These are phyloP conservation scores for Phalaenopsis aphrodite DNA, from an alignment of 106 monocot genomes.

Conservation along the genomic window DNA sequence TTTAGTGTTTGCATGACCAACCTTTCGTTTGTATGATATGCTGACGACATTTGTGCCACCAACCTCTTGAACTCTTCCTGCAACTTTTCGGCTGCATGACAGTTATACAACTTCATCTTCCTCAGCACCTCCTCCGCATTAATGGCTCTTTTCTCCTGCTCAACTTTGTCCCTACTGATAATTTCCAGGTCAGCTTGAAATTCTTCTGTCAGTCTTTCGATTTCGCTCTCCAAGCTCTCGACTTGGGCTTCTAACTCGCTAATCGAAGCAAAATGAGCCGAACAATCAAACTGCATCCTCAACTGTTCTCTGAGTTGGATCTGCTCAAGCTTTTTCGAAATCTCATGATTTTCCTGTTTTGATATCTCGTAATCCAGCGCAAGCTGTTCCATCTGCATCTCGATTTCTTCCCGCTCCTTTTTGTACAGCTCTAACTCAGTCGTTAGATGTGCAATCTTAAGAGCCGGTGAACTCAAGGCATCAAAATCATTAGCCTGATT, in stretches of 20 bases:
- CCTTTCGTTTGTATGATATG: conserved; percentile 61
- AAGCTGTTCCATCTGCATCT: conserved; percentile 99
- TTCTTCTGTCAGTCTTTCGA: conserved; percentile 45
- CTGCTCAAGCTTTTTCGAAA: conserved; percentile 70
- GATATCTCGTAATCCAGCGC: conserved; percentile 96
- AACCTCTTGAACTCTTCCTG: conserved; percentile 61
- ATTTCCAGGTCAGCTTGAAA: conserved; percentile 56
- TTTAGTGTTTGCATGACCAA: conserved; percentile 41
- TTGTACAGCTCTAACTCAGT: conserved; percentile 74
- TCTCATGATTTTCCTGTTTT: conserved; percentile 94
- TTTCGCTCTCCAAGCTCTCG: conserved; percentile 72
- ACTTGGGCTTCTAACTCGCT: conserved; percentile 83
- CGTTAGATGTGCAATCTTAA: conserved; percentile 48
- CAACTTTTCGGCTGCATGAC: conserved; percentile 44
- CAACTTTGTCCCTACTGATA: conserved; percentile 43
- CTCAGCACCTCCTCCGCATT: conserved; percentile 64
- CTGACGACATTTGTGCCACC: conserved; percentile 49
- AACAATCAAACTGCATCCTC: conserved; percentile 96
- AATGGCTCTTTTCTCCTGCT: conserved; percentile 80
- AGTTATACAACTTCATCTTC: conserved; percentile 49
- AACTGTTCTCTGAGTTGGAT: conserved; percentile 76
- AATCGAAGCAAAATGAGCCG: conserved; percentile 72
- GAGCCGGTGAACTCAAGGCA: conserved; percentile 34
- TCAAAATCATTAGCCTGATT: conserved; percentile 26
- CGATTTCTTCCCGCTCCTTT: conserved; percentile 82